Percentiles rank a stretch among this genome's conserved stretches.
Conservation (phyloP, 306 rosid species). For the Datisca glomerata region DNA sequence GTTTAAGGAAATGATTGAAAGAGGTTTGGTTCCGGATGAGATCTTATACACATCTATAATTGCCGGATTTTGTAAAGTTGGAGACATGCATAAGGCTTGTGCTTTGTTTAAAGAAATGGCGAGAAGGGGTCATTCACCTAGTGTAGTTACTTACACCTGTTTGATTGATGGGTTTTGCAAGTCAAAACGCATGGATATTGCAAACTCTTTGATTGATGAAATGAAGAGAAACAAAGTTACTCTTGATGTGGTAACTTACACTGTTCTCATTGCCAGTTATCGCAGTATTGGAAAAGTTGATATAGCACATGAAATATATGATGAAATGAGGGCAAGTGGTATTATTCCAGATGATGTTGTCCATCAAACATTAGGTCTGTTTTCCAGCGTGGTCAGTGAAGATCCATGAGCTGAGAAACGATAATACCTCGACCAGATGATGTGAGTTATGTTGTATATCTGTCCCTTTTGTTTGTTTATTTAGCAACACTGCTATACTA, state of each 20-base stretch:
- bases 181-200: constrained; percentile 32
- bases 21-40: constrained; percentile 32
- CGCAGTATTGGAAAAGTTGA: constrained; percentile 18
- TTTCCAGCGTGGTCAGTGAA: constrained; percentile 24
- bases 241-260: constrained; percentile 45
- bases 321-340: constrained; percentile 28
- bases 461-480: too few species aligned
- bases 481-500: too few species aligned
- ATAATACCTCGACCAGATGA: too few species aligned
- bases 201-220: constrained; percentile 25
- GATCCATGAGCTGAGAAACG: too few species aligned
- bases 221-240: constrained; percentile 27
- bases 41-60: constrained; percentile 42
- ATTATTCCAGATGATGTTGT: constrained; percentile 32
- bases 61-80: constrained; percentile 31
- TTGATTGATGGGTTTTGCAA: constrained; percentile 47
- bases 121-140: constrained; percentile 27
- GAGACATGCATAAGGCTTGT: constrained; percentile 30
- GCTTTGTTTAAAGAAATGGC: constrained; percentile 37
- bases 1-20: constrained; percentile 28
- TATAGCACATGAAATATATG: constrained; percentile 21
- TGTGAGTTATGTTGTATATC: too few species aligned
- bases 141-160: constrained; percentile 41
- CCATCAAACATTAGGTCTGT: constrained; percentile 11
- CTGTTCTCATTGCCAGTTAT: constrained; percentile 31